Conservation (phyloP, 805 yeast genomes). For the Metschnikowia proteae region DNA sequence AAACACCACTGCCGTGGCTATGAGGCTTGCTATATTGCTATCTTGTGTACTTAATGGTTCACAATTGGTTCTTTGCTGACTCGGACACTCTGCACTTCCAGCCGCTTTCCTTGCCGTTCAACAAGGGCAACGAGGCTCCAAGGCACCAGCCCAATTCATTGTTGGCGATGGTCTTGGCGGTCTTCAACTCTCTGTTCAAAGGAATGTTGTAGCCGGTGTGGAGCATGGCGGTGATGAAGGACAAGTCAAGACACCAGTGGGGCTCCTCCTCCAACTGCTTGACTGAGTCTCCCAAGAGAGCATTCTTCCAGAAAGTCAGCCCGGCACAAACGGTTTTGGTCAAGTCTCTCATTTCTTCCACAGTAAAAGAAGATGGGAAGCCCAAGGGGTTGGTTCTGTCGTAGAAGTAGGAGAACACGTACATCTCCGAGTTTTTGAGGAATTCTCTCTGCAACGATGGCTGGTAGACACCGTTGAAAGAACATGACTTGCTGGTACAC, state of each 20-base stretch:
- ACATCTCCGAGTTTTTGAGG: constrained; percentile 70
- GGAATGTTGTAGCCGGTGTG: constrained; percentile 98
- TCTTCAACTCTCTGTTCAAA: constrained; percentile 78
- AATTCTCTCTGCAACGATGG: constrained; percentile 84
- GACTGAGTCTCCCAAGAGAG: constrained; percentile 61
- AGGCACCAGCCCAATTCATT: constrained; percentile 98
- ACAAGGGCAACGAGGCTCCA: constrained; percentile 92
- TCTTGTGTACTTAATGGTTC: too few species aligned
- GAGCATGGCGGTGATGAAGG: constrained; percentile 83
- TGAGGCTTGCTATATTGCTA: too few species aligned
- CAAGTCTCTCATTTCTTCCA: constrained; percentile 77
- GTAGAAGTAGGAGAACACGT: constrained; percentile 89
- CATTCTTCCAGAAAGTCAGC: constrained; percentile 69
- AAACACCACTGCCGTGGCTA: too few species aligned
- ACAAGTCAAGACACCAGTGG: constrained; percentile 89
- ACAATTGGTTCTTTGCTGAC: background rate
- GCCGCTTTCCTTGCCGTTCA: constrained; percentile 55
- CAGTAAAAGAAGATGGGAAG: constrained; percentile 85
- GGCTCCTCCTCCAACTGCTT: constrained; percentile 72
- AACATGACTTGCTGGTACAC: constrained; percentile 78
- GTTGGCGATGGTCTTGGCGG: constrained; percentile 83
- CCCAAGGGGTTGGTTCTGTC: constrained; percentile 94
- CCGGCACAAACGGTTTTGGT: constrained; percentile 87
- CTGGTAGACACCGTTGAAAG: constrained; percentile 96
- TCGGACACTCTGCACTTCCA: constrained; percentile 63